Conservation (phyloP, 495 filamentous ascomycete genomes). For the Opeltia flavorubescens region DNA sequence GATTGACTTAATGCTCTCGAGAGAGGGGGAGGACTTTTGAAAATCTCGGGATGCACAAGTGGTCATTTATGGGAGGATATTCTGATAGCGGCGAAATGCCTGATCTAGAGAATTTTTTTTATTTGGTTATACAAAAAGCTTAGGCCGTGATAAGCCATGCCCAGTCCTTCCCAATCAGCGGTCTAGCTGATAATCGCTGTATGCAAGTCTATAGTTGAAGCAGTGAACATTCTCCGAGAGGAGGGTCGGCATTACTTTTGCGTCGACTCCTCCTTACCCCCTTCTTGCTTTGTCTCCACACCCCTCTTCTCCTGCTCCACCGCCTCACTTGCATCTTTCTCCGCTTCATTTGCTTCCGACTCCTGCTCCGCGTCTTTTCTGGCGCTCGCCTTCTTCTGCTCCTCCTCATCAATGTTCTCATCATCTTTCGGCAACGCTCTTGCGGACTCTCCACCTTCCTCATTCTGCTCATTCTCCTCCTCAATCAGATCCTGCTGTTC, state of each 20-base stretch:
- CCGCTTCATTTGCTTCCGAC: constrained; percentile 29
- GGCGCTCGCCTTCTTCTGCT: constrained; percentile 13
- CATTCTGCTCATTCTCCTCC: constrained; percentile 86
- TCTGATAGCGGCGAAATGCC: too few relatives aligned
- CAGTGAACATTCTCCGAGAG: background rate
- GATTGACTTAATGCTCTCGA: too few relatives aligned
- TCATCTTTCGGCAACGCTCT: constrained; percentile 49
- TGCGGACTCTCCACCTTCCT: constrained; percentile 49
- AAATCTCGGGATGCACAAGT: background rate
- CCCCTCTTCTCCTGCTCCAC: constrained; percentile 19
- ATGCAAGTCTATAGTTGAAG: constrained; percentile 1
- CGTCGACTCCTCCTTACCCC: constrained; percentile 1
- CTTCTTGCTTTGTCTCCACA: constrained; percentile 21
- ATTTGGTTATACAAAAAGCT: too few relatives aligned
- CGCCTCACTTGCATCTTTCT: constrained; percentile 26
- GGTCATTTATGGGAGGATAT: too few relatives aligned
- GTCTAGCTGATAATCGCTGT: background rate
- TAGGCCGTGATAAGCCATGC: too few relatives aligned
- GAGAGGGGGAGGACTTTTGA: too few relatives aligned
- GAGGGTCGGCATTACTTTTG: background rate
- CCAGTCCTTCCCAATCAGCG: too few relatives aligned
- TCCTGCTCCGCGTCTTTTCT: constrained; percentile 22
- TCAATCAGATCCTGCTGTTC: constrained; percentile 98
- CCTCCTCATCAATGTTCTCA: constrained; percentile 65
- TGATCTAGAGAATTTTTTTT: too few relatives aligned